A percentile compares a stretch with the other conserved stretches of the same genome.
Conservation (phyloP, 2,329 filamentous ascomycete genomes). For the Sporothrix sp. region DNA sequence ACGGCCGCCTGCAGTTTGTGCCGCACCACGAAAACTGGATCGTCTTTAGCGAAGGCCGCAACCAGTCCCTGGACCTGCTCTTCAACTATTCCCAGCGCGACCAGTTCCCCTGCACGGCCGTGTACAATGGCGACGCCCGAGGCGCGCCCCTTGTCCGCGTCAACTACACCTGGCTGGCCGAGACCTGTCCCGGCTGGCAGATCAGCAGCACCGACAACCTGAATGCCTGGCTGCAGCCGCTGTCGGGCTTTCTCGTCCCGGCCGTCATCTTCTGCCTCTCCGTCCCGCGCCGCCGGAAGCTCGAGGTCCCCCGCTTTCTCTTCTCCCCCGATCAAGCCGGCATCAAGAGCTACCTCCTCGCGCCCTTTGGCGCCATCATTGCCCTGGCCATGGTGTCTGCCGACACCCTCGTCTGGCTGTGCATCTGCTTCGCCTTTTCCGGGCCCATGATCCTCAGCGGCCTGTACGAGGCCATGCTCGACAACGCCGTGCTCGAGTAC, state of each 20-base stretch:
- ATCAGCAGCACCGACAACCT: constrained; percentile 17
- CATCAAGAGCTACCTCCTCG: constrained; percentile 13
- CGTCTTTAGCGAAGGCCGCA: constrained; percentile 7
- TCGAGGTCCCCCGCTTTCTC: constrained; percentile 16
- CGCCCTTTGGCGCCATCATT: constrained; percentile 13
- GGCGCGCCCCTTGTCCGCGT: constrained; percentile 19
- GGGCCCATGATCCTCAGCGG: constrained; percentile 25
- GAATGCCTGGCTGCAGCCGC: constrained; percentile 21
- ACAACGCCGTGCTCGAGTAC: constrained; percentile 20
- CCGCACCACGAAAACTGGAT: constrained; percentile 8
- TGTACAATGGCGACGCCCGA: constrained; percentile 14
- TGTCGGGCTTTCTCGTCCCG: constrained; percentile 22
- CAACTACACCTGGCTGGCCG: constrained; percentile 17
- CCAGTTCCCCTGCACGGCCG: constrained; percentile 21
- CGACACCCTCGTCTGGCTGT: constrained; percentile 24
- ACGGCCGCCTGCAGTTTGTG: constrained; percentile 10
- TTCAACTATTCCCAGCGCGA: constrained; percentile 9
- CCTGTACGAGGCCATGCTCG: constrained; percentile 24
- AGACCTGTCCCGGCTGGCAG: constrained; percentile 22
- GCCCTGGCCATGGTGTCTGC: constrained; percentile 18
- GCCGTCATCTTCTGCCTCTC: constrained; percentile 23
- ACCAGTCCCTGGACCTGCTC: constrained; percentile 10
- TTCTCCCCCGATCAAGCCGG: constrained; percentile 17
- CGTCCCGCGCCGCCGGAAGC: constrained; percentile 21
- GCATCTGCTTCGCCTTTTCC: constrained; percentile 22